Percentiles rank a stretch among this genome's conserved stretches.
Conservation (phyloP, 148 eudicot genomes). For the Talinum fruticosum region DNA sequence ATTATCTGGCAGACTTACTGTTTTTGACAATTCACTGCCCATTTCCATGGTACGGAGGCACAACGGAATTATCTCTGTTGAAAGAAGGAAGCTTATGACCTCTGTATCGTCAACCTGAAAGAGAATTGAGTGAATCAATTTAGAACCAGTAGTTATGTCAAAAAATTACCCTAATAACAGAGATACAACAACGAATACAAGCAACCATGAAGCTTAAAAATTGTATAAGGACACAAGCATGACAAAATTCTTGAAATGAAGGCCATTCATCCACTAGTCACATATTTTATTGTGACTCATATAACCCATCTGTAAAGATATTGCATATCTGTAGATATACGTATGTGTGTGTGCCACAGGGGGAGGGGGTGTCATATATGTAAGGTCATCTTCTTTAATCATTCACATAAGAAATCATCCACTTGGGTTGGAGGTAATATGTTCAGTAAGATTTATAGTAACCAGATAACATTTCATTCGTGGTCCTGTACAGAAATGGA, state of each 20-base stretch:
- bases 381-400: background rate
- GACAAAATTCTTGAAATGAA: background rate
- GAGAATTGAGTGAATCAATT: no score
- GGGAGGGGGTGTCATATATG: background rate
- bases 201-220: no score
- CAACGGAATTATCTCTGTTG: slow-evolving; percentile 91
- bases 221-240: background rate
- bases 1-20: slow-evolving; percentile 44
- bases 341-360: background rate
- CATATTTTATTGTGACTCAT: background rate
- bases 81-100: slow-evolving; percentile 88
- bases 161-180: no score
- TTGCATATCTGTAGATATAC: background rate
- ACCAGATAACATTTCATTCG: background rate
- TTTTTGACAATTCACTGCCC: slow-evolving; percentile 96
- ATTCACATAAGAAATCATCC: background rate
- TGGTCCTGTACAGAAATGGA: background rate
- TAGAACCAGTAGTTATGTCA: no score
- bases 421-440: background rate
- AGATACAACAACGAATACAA: no score
- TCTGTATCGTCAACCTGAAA: background rate
- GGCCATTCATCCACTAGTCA: background rate
- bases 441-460: background rate
- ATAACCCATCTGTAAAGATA: background rate
- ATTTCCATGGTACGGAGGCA: slow-evolving; percentile 98